Evolutionary conservation across 179 eudicot species (phyloP), one percentile per base, ranked within the genome.

Genomic region (Beta corolliflora): DNA sequence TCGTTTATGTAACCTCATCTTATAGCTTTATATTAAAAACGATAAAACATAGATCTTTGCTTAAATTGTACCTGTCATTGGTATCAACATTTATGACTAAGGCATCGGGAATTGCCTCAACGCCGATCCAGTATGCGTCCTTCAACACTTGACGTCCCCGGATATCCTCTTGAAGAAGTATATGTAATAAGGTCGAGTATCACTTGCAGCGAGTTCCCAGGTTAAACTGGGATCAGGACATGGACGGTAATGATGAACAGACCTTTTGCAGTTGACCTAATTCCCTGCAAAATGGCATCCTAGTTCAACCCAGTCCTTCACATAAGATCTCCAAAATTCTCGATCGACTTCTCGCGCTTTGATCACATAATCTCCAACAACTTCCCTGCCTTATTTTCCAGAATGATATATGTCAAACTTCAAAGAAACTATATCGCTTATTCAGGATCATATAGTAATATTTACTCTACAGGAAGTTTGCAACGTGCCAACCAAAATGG

Each of bases 101-200:
- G 65, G 88, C 90, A 83, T 83, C 80, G 14, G 89, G 85, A 82
- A 86, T 75, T 0, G 90, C 84, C 44, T 87, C 84, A 52, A 89
- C 86, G n/a, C 84, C 85, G 23, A 86, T 77, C 92, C 92, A 89
- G 75, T 84, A 41, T 5, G 83, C 90, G 8, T 88, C 84, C 63
- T 82, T 86, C 29, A 76, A 44, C 50, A 87, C 84, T 79, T 89
- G 92, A 81, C 87, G 92, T 0, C 92, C 90, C 1, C 84, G 82
- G 29, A 86, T 85, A 71, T 78, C 21, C 16, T 75, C 84, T 87
- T 89, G 91, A 48, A 84, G 80, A 56, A 84, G 79, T 21, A 87
- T 23, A 19, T n/a, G 87, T 81, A 4, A 84, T 45, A 41, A n/a
- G n/a, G n/a, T n/a, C n/a, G n/a, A n/a, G n/a, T n/a, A n/a, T n/a